phyloP scores from a whole-genome alignment of 805 yeast genomes.

The Schizosaccharomyces pombe region DNA sequence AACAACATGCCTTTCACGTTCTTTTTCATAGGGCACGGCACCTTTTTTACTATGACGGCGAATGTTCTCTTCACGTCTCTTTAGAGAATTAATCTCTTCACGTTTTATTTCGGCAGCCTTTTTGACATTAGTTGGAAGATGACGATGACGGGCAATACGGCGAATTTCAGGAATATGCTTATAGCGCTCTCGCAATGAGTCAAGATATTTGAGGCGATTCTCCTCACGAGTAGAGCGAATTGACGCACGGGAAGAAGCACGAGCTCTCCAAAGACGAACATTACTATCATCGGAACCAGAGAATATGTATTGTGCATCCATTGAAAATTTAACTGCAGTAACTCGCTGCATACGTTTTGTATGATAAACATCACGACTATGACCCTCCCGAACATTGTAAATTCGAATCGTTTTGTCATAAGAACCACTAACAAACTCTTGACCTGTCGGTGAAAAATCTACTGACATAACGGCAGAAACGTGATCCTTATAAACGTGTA shows the following conservation, averaged over 20 bases:
- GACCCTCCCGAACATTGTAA: conserved; percentile 55
- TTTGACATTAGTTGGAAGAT: conserved; percentile 67
- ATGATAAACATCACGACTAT: conserved; percentile 83
- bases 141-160: conserved; percentile 78
- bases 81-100: conserved; percentile 45
- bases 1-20: conserved; percentile 68
- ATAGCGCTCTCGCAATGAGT: conserved; percentile 73
- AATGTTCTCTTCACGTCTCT: conserved; percentile 62
- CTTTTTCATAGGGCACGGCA: conserved; percentile 24
- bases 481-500: conserved; percentile 80
- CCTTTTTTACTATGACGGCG: conserved; percentile 47
- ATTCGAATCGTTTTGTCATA: conserved; percentile 84
- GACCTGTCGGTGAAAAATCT: conserved; percentile 92
- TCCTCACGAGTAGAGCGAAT: conserved; percentile 63
- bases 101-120: conserved; percentile 72
- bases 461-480: conserved; percentile 87
- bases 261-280: conserved; percentile 76
- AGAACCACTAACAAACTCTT: conserved; percentile 82
- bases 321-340: conserved; percentile 58
- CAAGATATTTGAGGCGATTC: conserved; percentile 69
- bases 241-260: conserved; percentile 62
- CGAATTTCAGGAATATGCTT: conserved; percentile 90
- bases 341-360: conserved; percentile 95
- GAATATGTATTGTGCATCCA: conserved; percentile 69
- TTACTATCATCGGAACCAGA: conserved; percentile 94